Percentiles rank a stretch among this genome's conserved stretches.
Evolutionary conservation across 2,329 filamentous ascomycete species (phyloP).

Genomic region (Claviceps quebecensis): DNA sequence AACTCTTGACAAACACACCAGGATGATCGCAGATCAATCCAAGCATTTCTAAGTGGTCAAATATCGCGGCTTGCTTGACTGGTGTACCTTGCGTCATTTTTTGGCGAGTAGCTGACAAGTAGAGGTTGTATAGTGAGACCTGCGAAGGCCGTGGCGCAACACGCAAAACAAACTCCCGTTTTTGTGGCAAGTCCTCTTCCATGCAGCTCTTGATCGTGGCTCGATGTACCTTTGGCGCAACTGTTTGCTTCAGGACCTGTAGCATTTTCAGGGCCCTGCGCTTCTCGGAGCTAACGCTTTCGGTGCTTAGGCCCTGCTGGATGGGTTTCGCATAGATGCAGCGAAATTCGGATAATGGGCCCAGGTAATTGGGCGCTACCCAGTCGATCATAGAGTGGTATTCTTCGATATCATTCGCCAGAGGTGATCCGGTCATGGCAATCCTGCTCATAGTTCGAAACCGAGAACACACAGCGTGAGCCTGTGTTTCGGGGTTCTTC

Average conservation of each 20-base stretch:
- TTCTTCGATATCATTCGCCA: conserved; percentile 72
- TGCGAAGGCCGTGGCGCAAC: conserved; percentile 58
- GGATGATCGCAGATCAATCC: conserved; percentile 39
- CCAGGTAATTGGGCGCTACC: conserved; percentile 69
- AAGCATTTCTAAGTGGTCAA: conserved; percentile 25
- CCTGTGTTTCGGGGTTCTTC: conserved; percentile 47
- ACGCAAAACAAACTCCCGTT: conserved; percentile 70
- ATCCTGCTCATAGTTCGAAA: conserved; percentile 61
- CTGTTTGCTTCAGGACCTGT: conserved; percentile 53
- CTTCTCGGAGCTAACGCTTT: conserved; percentile 43
- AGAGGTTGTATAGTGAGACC: conserved; percentile 41
- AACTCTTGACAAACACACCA: conserved; percentile 23
- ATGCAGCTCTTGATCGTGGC: conserved; percentile 53
- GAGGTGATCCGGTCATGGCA: conserved; percentile 73
- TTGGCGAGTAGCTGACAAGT: conserved; percentile 18
- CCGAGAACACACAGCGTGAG: conserved; percentile 37
- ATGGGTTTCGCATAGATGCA: conserved; percentile 61
- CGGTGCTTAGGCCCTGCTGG: conserved; percentile 50
- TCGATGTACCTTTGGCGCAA: conserved; percentile 67
- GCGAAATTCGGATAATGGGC: conserved; percentile 52
- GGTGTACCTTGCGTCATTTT: conserved; percentile 1
- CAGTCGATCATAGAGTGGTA: conserved; percentile 83
- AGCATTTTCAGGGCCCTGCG: conserved; percentile 52
- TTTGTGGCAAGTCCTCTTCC: conserved; percentile 52
- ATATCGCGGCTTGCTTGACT: conserved; percentile 12